Evolutionary conservation across 1,284 basidiomycete genomes (phyloP).

Genomic region (Trametes versicolor): DNA sequence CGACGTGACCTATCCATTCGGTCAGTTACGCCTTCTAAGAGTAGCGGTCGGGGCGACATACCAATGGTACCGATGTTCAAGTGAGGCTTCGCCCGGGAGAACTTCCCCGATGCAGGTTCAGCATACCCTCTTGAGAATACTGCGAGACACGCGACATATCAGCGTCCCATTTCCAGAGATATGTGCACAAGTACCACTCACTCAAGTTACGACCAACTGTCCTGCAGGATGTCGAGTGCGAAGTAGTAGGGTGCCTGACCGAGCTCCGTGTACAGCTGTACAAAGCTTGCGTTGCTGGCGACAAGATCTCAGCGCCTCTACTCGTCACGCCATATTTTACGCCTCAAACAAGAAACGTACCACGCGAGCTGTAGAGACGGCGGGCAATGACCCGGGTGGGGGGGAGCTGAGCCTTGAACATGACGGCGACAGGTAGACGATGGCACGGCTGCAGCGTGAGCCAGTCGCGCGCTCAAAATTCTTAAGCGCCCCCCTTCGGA

Average conservation of each 20-base stretch:
- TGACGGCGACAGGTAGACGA: slow-evolving; percentile 38
- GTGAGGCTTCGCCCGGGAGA: slow-evolving; percentile 90
- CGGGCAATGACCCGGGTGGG: slow-evolving; percentile 61
- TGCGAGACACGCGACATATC: slow-evolving; percentile 28
- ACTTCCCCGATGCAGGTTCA: slow-evolving; percentile 73
- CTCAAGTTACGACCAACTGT: slow-evolving; percentile 37
- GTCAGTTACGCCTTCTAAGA: neutral
- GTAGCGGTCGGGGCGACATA: slow-evolving; percentile 43
- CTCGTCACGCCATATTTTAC: neutral
- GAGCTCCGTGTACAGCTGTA: slow-evolving; percentile 43
- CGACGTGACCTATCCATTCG: slow-evolving; percentile 79
- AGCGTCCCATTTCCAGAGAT: neutral
- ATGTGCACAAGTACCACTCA: slow-evolving; percentile 24
- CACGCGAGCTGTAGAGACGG: slow-evolving; percentile 57
- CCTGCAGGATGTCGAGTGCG: slow-evolving; percentile 34
- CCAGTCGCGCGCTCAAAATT: slow-evolving; percentile 32
- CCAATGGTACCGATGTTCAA: slow-evolving; percentile 98
- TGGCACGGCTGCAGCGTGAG: slow-evolving; percentile 26
- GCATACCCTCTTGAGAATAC: slow-evolving; percentile 70
- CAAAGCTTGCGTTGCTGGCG: slow-evolving; percentile 43
- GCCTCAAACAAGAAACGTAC: slow-evolving; percentile 45
- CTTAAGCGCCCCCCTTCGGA: slow-evolving; percentile 27
- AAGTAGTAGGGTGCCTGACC: slow-evolving; percentile 40
- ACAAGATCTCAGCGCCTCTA: slow-evolving; percentile 23
- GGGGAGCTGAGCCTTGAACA: slow-evolving; percentile 57